Base-by-base conservation (phyloP, 805 yeast genomes). In the Candida michaelii region DNA sequence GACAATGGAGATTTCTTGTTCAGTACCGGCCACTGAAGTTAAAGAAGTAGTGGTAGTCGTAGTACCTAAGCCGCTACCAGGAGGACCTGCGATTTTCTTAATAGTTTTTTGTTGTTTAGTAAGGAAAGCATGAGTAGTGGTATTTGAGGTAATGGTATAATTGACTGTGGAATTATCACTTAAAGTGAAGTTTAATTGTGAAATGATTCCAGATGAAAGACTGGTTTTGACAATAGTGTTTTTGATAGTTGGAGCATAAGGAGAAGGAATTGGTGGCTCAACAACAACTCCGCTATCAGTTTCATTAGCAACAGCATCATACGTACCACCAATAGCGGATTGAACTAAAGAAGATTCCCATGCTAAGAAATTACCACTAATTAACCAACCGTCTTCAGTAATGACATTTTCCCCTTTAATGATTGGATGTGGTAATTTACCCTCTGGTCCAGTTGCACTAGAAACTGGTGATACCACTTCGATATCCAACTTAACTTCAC, bases 341-440 rank as follows among this genome's bases (percentile, higher is more conserved):
- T 36, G 11, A 27, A 60, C 49, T 6, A 39, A 25, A 3, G 36
- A 27, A 18, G 54, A 48, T 42, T 53, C 54, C 63, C 62, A 59
- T 29, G 52, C 54, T 33, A 58, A 55, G 31, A 60, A 49, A 41
- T 56, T 58, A 43, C 63, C 64, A 25, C 58, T 45, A 13, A 60
- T 36, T 23, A 50, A 52, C 66, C 66, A 60, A 11, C 41, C 31
- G 24, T 50, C 50, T 11, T 49, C 36, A 16, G 56, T 44, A 11
- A 50, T 44, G 19, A 48, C 48, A 42, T 37, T 37, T 13, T 44
- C 42, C 38, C 43, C 46, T 13, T 45, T 36, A 18, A 39, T 11
- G 17, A 58, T 52, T 17, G 63, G 60, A 34, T 45, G 49, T n/a
- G 52, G 47, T 19, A 51, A 43, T 19, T 42, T 18, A 27, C 39